Percentiles rank a stretch among this genome's conserved stretches.
These are phyloP conservation scores for Blastobotrys parvus DNA, from an alignment of 805 yeast species.

Conservation along the genomic window DNA sequence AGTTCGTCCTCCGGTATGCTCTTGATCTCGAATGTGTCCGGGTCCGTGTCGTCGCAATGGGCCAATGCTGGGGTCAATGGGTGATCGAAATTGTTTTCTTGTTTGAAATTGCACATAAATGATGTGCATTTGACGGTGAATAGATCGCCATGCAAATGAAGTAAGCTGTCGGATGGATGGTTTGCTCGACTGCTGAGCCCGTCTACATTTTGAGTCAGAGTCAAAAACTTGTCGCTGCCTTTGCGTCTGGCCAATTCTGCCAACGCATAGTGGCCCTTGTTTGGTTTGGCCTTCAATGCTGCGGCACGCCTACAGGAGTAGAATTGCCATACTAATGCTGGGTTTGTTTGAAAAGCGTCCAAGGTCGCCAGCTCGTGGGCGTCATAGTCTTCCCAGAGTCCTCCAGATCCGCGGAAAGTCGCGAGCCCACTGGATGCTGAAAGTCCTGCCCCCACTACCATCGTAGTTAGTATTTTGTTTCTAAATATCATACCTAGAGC, in stretches of 20 bases:
- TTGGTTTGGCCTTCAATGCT: conserved; percentile 64
- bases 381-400: conserved; percentile 69
- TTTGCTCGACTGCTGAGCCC: conserved; percentile 62
- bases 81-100: conserved; percentile 43
- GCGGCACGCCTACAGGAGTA: conserved; percentile 59
- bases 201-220: conserved; percentile 80
- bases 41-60: conserved; percentile 16
- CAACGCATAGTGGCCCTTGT: conserved; percentile 62
- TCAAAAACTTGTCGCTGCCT: conserved; percentile 39
- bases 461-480: conserved; percentile 6
- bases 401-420: conserved; percentile 63
- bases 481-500: conserved; percentile 22
- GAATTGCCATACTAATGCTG: conserved; percentile 86
- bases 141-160: conserved; percentile 74
- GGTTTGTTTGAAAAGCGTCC: conserved; percentile 77
- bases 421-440: conserved; percentile 71
- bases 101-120: conserved; percentile 54
- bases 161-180: conserved; percentile 43
- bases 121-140: conserved; percentile 69
- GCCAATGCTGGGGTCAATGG: conserved; percentile 52
- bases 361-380: conserved; percentile 86
- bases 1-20: conserved; percentile 42
- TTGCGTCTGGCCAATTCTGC: conserved; percentile 47
- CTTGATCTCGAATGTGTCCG: conserved; percentile 22
- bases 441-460: conserved; percentile 74